phyloP scores from a whole-genome alignment of 2,329 filamentous ascomycete genomes.

The Ceratocystis albifundus region DNA sequence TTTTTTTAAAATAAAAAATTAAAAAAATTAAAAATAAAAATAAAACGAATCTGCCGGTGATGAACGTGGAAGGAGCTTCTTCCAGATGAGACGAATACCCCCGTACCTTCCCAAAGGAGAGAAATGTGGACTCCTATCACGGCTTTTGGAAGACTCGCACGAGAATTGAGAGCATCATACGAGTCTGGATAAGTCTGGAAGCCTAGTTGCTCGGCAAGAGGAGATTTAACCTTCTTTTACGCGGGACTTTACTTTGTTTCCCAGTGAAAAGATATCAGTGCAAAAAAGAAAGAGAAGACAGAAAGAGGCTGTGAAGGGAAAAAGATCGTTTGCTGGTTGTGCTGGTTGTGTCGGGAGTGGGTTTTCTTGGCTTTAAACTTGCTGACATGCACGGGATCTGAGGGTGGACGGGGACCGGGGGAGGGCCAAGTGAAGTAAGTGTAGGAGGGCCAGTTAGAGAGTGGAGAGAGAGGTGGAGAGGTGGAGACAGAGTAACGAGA shows the following conservation, averaged over 20 bases:
- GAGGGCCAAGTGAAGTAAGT: background rate
- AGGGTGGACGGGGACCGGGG: background rate
- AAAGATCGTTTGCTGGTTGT: background rate
- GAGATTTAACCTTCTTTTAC: background rate
- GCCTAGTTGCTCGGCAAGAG: background rate
- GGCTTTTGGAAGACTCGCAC: constrained; percentile 14
- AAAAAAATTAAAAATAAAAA: too few species aligned
- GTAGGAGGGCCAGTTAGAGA: background rate
- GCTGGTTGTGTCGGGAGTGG: background rate
- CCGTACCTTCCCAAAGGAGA: constrained; percentile 5
- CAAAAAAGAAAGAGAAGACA: background rate
- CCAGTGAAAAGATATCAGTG: background rate
- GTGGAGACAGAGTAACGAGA: background rate
- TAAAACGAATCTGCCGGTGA: background rate
- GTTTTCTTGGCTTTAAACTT: background rate
- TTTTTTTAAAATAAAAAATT: background rate
- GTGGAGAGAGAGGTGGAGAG: too few species aligned
- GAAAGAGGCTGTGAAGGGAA: background rate
- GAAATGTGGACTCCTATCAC: constrained; percentile 2
- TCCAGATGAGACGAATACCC: background rate
- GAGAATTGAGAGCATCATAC: constrained; percentile 14
- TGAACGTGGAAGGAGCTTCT: background rate
- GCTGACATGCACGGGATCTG: background rate
- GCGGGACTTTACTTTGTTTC: constrained; percentile 1
- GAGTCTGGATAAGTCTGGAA: background rate